Base-by-base conservation (phyloP, 768 basidiomycete genomes). In the Boletus sp. region DNA sequence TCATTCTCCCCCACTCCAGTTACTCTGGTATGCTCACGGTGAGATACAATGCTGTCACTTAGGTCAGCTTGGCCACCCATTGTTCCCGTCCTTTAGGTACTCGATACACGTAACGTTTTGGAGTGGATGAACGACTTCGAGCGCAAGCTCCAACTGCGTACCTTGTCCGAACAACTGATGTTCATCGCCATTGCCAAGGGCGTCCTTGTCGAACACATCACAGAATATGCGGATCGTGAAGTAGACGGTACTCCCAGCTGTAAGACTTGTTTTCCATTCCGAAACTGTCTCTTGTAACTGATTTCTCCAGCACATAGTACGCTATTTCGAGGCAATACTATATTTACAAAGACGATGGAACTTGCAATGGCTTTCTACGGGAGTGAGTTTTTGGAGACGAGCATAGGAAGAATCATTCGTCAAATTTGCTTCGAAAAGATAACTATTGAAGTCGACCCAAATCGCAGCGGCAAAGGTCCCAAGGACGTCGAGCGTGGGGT, bases 281-380 rank as follows among this genome's bases (percentile, higher is more conserved):
- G 7, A 37, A 52, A 15, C 13, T 38, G n/a, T 47, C 19, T 15
- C 27, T 15, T 33, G 38, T 58, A 42, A 42, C 41, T 55, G 33
- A 32, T 39, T 43, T 54, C 34, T 43, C 7, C 61, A 91, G 89
- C 89, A 8, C 87, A 87, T 58, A 84, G 83, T 63, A 91, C 88
- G 2, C 72, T 93, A 15, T 90, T 87, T 68, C 80, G 78, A 50
- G 87, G 84, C 35, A 86, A 86, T 60, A 83, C 83, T 10, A 79
- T 75, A 34, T 76, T 85, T 58, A 86, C 85, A 54, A 91, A 83
- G 71, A 83, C 86, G 27, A 82, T 93, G 73, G 91, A 93, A 63
- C 72, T 84, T 6, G 85, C 83, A 61, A 90, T 95, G 83, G 76
- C 77, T n/a, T 84, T 83, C 74, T 88, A 92, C 62, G 91, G 91